Evolutionary conservation across 169 alveolate species (phyloP), one percentile per base, ranked within the genome.

Genomic region (Cryptosporidium tyzzeri): DNA sequence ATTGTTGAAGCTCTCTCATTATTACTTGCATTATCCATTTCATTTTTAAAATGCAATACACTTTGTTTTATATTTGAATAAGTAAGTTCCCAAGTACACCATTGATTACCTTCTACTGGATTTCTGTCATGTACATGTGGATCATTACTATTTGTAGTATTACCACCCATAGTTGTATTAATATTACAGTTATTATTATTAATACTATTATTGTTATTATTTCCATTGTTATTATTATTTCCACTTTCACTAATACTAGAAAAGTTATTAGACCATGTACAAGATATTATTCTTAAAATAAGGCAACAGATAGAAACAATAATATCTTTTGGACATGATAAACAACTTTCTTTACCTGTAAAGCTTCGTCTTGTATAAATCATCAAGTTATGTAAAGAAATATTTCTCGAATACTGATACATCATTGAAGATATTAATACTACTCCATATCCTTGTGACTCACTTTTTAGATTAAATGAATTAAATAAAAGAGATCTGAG

Each of bases 371-470:
- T 80, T 4, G 89, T 80, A 29, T 45, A 80, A n/a, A 73, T 31
- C 89, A 80, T 80, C n/a, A 80, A 45, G 12, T 80, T 59, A 23
- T 65, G 75, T 21, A 80, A 33, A 39, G 89, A 65, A 5, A 80
- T 80, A 48, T 80, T 80, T 65, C 75, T 80, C 29, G 74, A 26
- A 65, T 62, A 61, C 14, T 59, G 89, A 26, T 37, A 45, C 67
- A 80, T 37, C 75, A 80, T 59, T 35, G 71, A 41, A 14, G 89
- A 59, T 44, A 80, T 62, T 14, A 59, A 10, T 12, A 59, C 75
- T 58, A 80, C 89, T 3, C 89, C 89, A 48, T 37, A 80, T 62
- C 89, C 89, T 29, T 80, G 89, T 14, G 89, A 80, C 35, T 80
- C 75, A 14, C 80, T 62, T 2, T 37, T 16, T 8, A 80, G 65